Evolutionary conservation across 352 stramenopile genomes (phyloP), one percentile per base, ranked within the genome.

Genomic region (Phytophthora colocasiae): DNA sequence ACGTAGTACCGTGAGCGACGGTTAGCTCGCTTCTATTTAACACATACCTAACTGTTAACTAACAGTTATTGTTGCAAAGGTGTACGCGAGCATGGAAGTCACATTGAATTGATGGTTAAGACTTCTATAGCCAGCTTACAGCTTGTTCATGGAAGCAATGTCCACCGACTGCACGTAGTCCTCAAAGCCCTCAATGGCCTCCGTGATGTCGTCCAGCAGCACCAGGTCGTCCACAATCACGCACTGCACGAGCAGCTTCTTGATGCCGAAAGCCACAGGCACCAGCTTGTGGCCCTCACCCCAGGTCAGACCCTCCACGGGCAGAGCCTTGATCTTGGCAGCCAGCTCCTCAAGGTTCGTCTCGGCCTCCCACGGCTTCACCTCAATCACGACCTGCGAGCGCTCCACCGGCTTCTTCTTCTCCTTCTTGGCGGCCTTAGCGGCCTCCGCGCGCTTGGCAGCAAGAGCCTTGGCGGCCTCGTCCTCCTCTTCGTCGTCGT

Each of bases 141-240:
- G 72, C 75, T 93, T 93, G 82, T 93, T 94, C 87, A 96, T 96
- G 47, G 85, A 91, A n/a, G 83, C 81, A 2, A 96, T 66, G 49
- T 96, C 86, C 29, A 96, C 89, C 51, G 71, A 88, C 75, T 96
- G 89, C 47, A 96, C 86, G 39, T 91, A 82, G 66, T 95, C 88
- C 66, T 96, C 89, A 64, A 95, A 87, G 52, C 74, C 40, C 58
- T 90, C 81, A 29, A 96, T 96, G 46, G 74, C 69, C 9, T 96
- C 89, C 44, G 85, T 92, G 58, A 96, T 89, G 60, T 93, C 86
- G 69, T 94, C 86, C 26, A 93, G 72, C 46, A 89, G 68, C 68
- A 95, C 83, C 41, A 92, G 64, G 52, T 88, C 81, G 67, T 96
- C 87, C n/a, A 93, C 75, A 49, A 96, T 91, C 46, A 92, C 76